Conservation (phyloP, 1,284 basidiomycete genomes). For the Boletus mariae region DNA sequence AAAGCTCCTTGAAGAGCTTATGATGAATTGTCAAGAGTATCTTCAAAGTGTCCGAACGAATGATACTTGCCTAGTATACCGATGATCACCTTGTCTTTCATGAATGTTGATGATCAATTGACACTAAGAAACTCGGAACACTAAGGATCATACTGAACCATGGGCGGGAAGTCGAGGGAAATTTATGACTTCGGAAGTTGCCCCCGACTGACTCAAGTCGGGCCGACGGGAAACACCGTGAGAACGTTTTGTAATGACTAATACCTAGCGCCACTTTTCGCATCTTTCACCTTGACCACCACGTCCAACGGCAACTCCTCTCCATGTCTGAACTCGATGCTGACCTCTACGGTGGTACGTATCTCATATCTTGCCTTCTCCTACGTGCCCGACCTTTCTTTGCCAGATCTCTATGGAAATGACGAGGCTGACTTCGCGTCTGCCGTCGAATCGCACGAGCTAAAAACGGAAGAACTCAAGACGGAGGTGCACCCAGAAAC, state of each 20-base stretch:
- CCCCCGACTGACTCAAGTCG: constrained; percentile 1
- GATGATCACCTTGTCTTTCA: constrained; percentile 21
- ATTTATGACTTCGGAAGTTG: background rate
- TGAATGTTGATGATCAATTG: background rate
- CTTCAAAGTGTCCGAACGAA: background rate
- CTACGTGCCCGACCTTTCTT: background rate
- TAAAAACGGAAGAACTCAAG: constrained; percentile 26
- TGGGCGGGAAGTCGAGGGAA: background rate
- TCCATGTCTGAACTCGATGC: constrained; percentile 72
- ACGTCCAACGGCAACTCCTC: constrained; percentile 42
- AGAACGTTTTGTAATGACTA: constrained; percentile 29
- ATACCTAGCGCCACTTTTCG: constrained; percentile 21
- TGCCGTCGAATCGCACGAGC: constrained; percentile 36
- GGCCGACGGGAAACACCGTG: constrained; percentile 25
- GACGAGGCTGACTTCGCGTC: constrained; percentile 63
- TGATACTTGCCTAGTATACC: constrained; percentile 29
- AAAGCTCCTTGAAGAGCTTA: constrained; percentile 93
- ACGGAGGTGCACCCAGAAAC: constrained; percentile 15
- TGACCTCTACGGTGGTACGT: constrained; percentile 77
- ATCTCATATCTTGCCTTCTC: too few species aligned
- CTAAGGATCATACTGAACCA: background rate
- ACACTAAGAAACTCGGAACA: background rate
- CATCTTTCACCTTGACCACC: constrained; percentile 35
- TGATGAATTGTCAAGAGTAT: constrained; percentile 2
- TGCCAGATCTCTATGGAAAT: constrained; percentile 72